Conservation (phyloP, 495 filamentous ascomycete genomes). For the Lasiosphaeria miniovina region DNA sequence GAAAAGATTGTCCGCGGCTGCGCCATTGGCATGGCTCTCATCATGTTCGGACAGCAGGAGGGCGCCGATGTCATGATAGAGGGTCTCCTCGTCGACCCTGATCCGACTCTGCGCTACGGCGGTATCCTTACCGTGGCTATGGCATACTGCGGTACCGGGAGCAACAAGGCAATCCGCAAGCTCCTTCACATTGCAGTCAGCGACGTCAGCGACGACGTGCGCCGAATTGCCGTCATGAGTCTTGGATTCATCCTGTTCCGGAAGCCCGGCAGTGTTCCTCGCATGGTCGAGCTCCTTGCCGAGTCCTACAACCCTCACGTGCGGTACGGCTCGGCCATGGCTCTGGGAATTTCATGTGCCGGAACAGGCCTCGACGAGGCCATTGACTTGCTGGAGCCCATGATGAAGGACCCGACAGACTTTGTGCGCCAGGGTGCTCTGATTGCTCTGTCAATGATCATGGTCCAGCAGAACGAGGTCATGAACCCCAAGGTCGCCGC, state of each 20-base stretch:
- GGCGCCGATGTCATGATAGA: constrained; percentile 92
- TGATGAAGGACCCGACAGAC: constrained; percentile 99
- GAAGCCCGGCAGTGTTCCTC: constrained; percentile 93
- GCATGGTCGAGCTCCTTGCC: constrained; percentile 97
- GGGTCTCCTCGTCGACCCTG: constrained; percentile 87
- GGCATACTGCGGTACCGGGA: constrained; percentile 94
- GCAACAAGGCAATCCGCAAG: constrained; percentile 97
- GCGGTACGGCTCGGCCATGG: constrained; percentile 97
- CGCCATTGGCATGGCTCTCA: constrained; percentile 93
- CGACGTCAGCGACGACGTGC: constrained; percentile 97
- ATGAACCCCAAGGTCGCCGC: constrained; percentile 88
- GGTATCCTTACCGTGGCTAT: constrained; percentile 99
- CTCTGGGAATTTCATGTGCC: constrained; percentile 94
- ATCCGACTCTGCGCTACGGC: constrained; percentile 90
- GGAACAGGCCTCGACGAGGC: constrained; percentile 96
- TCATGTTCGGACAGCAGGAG: constrained; percentile 97
- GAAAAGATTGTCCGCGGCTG: constrained; percentile 98
- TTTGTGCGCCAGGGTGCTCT: constrained; percentile 98
- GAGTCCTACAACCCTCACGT: constrained; percentile 99
- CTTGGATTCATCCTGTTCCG: constrained; percentile 98
- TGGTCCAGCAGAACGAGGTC: constrained; percentile 94
- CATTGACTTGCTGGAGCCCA: constrained; percentile 93
- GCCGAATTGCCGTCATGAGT: constrained; percentile 95
- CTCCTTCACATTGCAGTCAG: constrained; percentile 97
- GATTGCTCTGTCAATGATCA: constrained; percentile 92